Conservation (phyloP, 495 filamentous ascomycete species). For the Podospora pseudopauciseta region DNA sequence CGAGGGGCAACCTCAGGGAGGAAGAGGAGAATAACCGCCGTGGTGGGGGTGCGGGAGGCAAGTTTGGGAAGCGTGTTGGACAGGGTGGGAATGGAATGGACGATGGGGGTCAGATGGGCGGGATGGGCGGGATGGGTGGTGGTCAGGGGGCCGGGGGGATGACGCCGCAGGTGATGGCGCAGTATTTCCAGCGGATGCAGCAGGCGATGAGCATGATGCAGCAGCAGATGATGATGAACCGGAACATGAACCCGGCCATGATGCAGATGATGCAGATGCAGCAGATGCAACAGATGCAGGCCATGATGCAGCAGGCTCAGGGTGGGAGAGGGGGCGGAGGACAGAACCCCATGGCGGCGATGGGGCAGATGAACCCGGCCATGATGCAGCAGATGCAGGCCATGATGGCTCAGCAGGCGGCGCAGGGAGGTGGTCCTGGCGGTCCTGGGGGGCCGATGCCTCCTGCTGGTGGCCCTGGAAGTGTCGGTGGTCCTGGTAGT, state of each 20-base stretch:
- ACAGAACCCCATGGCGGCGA: constrained; percentile 45
- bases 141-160: constrained; percentile 51
- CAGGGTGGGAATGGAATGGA: constrained; percentile 34
- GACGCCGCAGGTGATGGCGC: constrained; percentile 94
- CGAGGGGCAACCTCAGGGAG: constrained; percentile 88
- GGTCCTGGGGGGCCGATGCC: constrained; percentile 31
- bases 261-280: constrained; percentile 62
- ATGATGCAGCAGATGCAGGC: constrained; percentile 90
- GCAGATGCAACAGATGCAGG: constrained; percentile 82
- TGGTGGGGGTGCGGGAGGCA: constrained; percentile 41
- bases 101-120: constrained; percentile 26
- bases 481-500: constrained; percentile 28
- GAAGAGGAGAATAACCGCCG: constrained; percentile 76
- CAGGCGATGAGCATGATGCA: constrained; percentile 95
- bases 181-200: constrained; percentile 97
- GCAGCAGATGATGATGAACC: constrained; percentile 67
- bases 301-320: constrained; percentile 29
- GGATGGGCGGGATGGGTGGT: constrained; percentile 26
- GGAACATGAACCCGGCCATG: constrained; percentile 63
- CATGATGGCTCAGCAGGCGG: constrained; percentile 66
- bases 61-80: constrained; percentile 44
- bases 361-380: constrained; percentile 65
- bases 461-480: constrained; percentile 35
- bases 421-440: constrained; percentile 43
- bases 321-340: constrained; percentile 32